phyloP scores from a whole-genome alignment of 106 monocot genomes.

The Apostasia shenzhenica region DNA sequence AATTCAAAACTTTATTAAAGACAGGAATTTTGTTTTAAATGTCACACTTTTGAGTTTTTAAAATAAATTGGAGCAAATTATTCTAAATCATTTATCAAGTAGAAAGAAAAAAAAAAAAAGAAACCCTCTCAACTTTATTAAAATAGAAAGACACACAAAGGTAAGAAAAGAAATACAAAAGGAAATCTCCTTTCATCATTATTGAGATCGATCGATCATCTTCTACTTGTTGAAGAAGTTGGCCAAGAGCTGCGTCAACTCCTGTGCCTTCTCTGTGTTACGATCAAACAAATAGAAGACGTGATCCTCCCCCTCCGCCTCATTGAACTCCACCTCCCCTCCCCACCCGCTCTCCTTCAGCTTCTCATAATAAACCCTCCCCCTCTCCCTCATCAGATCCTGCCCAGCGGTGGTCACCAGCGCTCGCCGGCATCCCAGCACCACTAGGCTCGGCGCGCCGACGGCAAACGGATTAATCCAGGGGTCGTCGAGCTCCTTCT shows the following conservation, averaged over 20 bases:
- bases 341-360: not conserved
- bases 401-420: not conserved
- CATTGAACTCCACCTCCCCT: conserved; percentile 9
- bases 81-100: too few species aligned
- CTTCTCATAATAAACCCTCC: not conserved
- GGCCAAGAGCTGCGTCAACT: not conserved
- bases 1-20: too few species aligned
- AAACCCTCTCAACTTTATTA: too few species aligned
- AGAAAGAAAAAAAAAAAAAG: too few species aligned
- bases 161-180: too few species aligned
- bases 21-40: too few species aligned
- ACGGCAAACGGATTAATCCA: not conserved
- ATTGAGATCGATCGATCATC: too few species aligned
- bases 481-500: not conserved
- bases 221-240: not conserved
- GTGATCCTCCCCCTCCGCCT: conserved; percentile 7
- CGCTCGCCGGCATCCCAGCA: not conserved
- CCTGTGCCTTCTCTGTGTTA: not conserved
- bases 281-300: conserved; percentile 7
- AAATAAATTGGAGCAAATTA: too few species aligned
- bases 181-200: too few species aligned
- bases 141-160: too few species aligned
- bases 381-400: not conserved
- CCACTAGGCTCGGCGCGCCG: conserved; percentile 1
- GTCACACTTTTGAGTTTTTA: too few species aligned